Evolutionary conservation across 2,329 filamentous ascomycete species (phyloP), one percentile per base, ranked within the genome.

Genomic region (Fusarium proliferatum): DNA sequence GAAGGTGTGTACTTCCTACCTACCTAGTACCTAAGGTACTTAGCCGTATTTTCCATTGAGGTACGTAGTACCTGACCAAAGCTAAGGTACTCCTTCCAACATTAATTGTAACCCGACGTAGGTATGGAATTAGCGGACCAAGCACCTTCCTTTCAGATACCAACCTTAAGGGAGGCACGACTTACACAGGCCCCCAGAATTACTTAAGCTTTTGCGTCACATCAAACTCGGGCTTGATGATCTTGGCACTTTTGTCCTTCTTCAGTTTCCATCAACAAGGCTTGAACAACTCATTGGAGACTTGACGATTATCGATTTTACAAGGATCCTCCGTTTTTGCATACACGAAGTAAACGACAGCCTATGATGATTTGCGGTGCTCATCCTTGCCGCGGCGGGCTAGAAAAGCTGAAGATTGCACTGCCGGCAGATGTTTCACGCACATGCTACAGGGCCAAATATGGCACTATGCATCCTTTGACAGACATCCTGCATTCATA

Each of bases 341-440:
- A 77, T 78, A 76, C 74, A 78, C 70, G 73, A 75, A 70, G 53
- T 41, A 28, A 57, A 53, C 33, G 59, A 48, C 34, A 53, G n/a
- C 66, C 65, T 70, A 46, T 58, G n/a, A 70, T 46, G 53, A 38
- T 51, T 12, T 43, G 16, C 67, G 45, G 49, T 42, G 41, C 72
- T 68, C 60, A 64, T 75, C 17, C 43, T 74, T 53, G 28, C 74
- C 72, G 53, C 71, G 62, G 39, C 73, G 63, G 59, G 68, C 21
- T 68, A n/a, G 73, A 68, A 78, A 69, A 64, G 76, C 71, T 43
- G 77, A 74, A 38, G 68, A 74, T 41, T 76, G 70, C 49, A 71
- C 75, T 30, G 72, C 74, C 52, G 73, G 71, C 42, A 75, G 66
- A 53, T 74, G 77, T 77, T 78, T 76, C 74, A 78, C 77, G 46